These are phyloP conservation scores for Ganoderma sinense DNA, from an alignment of 1,284 basidiomycete species.

Conservation along the genomic window DNA sequence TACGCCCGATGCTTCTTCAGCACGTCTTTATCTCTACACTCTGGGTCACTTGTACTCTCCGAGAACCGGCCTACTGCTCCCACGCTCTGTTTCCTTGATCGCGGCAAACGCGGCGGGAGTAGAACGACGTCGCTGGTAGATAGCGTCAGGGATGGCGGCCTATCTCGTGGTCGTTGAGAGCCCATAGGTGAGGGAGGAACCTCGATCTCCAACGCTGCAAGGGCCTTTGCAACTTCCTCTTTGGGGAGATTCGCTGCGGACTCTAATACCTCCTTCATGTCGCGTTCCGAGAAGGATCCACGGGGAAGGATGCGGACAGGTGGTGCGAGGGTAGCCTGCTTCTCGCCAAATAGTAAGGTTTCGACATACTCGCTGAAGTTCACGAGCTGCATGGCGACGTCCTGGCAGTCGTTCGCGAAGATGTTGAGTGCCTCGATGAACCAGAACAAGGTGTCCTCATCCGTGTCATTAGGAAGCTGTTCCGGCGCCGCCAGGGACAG, in stretches of 20 bases:
- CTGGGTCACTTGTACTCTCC: conserved; percentile 2
- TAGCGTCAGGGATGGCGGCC: conserved; percentile 26
- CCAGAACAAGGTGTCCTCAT: conserved; percentile 28
- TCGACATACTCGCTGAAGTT: conserved; percentile 26
- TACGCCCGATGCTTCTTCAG: conserved; percentile 26
- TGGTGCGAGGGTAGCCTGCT: conserved; percentile 6
- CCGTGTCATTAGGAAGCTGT: conserved; percentile 14
- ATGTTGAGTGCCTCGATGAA: conserved; percentile 29
- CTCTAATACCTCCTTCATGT: conserved; percentile 25
- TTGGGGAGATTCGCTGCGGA: conserved; percentile 22
- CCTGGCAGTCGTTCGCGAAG: conserved; percentile 25
- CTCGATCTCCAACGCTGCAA: conserved; percentile 21
- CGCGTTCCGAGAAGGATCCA: conserved; percentile 27
- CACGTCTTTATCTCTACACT: conserved; percentile 3
- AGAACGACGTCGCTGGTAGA: conserved; percentile 27
- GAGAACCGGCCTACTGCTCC: conserved; percentile 26
- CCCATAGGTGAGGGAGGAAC: conserved; percentile 9
- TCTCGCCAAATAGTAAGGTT: conserved; percentile 19
- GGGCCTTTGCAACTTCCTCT: conserved; percentile 18
- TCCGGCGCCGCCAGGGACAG: conserved; percentile 10
- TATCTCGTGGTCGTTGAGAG: conserved; percentile 16
- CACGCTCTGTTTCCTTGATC: conserved; percentile 24
- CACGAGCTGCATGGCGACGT: conserved; percentile 26
- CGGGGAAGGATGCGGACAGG: conserved; percentile 18
- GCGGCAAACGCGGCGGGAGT: conserved; percentile 18